These are phyloP conservation scores for Beauveria rudraprayagi DNA, from an alignment of 2,329 filamentous ascomycete species.

Conservation along the genomic window DNA sequence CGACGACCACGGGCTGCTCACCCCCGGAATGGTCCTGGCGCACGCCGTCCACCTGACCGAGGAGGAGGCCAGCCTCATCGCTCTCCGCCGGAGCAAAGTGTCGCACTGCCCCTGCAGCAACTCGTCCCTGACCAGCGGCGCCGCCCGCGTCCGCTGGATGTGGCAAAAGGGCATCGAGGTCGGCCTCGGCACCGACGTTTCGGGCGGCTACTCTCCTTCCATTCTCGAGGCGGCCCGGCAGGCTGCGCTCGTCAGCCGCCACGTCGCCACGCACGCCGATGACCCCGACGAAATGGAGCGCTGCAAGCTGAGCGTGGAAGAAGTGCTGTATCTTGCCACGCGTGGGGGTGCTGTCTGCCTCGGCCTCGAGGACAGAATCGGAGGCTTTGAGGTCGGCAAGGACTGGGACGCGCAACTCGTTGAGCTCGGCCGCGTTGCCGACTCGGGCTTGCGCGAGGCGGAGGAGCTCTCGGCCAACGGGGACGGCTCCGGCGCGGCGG, in stretches of 20 bases:
- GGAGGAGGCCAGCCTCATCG: constrained; percentile 59
- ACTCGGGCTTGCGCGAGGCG: constrained; percentile 27
- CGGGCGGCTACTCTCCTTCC: constrained; percentile 75
- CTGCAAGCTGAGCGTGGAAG: constrained; percentile 70
- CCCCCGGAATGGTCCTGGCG: constrained; percentile 67
- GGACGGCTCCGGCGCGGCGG: background rate
- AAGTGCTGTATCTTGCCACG: constrained; percentile 80
- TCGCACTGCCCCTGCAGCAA: constrained; percentile 87
- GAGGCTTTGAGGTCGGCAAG: constrained; percentile 78
- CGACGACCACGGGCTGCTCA: constrained; percentile 63
- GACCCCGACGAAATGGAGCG: constrained; percentile 31
- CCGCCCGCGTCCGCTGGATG: constrained; percentile 65
- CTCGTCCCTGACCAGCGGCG: constrained; percentile 69
- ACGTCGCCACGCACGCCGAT: constrained; percentile 39
- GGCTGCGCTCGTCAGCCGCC: constrained; percentile 68
- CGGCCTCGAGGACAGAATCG: constrained; percentile 62
- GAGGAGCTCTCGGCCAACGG: constrained; percentile 14
- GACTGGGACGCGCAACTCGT: constrained; percentile 88
- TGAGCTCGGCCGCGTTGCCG: constrained; percentile 45
- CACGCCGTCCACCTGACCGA: constrained; percentile 72
- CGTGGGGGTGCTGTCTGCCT: constrained; percentile 79
- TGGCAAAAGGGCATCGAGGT: constrained; percentile 68
- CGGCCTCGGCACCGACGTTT: constrained; percentile 85
- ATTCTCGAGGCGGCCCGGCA: constrained; percentile 79
- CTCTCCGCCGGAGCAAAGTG: constrained; percentile 54